These are phyloP conservation scores for Phyllosticta citribraziliensis DNA, from an alignment of 2,329 filamentous ascomycete genomes.

Conservation along the genomic window DNA sequence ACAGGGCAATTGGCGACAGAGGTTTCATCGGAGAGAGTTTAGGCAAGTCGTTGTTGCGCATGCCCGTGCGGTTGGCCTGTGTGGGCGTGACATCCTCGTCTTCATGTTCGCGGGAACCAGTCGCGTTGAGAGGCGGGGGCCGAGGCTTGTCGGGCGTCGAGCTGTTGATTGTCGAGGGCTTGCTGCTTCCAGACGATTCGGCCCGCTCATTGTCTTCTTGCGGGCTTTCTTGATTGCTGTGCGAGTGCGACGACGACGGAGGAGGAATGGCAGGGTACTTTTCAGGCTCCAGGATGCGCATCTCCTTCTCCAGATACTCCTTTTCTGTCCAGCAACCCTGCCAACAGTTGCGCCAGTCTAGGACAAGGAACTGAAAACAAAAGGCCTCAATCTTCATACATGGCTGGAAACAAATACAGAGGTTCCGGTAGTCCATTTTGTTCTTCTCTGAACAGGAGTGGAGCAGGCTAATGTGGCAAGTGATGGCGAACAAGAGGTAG, in stretches of 20 bases:
- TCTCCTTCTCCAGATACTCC: conserved; percentile 60
- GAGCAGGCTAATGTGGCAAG: conserved; percentile 85
- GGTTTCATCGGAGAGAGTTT: conserved; percentile 58
- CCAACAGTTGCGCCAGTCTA: conserved; percentile 95
- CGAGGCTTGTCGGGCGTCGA: conserved; percentile 10
- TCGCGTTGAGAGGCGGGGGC: conserved; percentile 9
- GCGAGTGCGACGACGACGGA: conserved; percentile 6
- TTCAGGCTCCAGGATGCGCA: conserved; percentile 14
- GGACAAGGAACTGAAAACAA: conserved; percentile 90
- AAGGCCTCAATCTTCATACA: conserved; percentile 94
- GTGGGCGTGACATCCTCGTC: conserved; percentile 24
- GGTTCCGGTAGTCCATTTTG: conserved; percentile 94
- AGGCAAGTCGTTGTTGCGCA: conserved; percentile 31
- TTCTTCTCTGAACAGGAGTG: conserved; percentile 90
- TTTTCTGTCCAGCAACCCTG: conserved; percentile 89
- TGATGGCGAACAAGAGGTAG: conserved; percentile 94
- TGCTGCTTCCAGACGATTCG: conserved; percentile 51
- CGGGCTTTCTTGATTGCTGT: not conserved
- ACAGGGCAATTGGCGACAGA: conserved; percentile 39
- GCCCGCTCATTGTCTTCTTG: conserved; percentile 41
- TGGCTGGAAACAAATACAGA: conserved; percentile 95
- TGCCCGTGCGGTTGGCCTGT: conserved; percentile 25
- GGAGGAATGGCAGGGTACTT: conserved; percentile 2
- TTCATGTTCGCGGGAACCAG: conserved; percentile 7
- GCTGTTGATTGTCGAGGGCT: conserved; percentile 33